A percentile compares a stretch with the other conserved stretches of the same genome.
These are phyloP conservation scores for Solanum sejunctum DNA, from an alignment of 257 asterid species.

Conservation along the genomic window DNA sequence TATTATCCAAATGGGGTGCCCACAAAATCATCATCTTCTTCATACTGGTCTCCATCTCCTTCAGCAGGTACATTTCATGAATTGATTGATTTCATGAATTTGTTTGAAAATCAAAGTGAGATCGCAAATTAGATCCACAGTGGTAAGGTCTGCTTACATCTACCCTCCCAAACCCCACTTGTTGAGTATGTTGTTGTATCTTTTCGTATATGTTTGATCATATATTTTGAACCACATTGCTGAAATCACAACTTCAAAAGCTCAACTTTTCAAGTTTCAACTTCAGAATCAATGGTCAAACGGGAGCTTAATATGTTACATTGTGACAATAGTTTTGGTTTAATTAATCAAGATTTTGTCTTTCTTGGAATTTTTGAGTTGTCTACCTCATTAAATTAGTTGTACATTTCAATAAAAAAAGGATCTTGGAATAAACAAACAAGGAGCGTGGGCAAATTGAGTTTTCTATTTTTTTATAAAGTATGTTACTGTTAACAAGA, in stretches of 20 bases:
- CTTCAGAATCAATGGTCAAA: background rate
- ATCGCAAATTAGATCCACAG: no score
- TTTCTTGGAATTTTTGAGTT: conserved; percentile 14
- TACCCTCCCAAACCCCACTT: no score
- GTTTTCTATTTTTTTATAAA: background rate
- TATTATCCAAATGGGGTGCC: conserved; percentile 65
- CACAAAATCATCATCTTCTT: conserved; percentile 44
- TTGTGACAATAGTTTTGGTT: background rate
- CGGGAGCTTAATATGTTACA: background rate
- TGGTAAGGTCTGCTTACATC: no score
- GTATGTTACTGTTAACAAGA: conserved; percentile 26
- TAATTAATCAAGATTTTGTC: background rate
- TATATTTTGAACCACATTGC: background rate
- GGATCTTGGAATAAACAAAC: conserved; percentile 1
- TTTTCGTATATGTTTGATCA: background rate
- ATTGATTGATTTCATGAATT: background rate
- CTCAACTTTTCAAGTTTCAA: background rate
- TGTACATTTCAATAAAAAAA: background rate
- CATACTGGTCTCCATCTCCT: conserved; percentile 36
- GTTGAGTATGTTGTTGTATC: background rate
- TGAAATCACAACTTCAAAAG: no score
- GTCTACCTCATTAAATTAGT: conserved; percentile 8
- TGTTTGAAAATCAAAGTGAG: background rate
- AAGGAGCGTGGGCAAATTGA: conserved; percentile 11
- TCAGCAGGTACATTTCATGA: conserved; percentile 40